Evolutionary conservation across 305 asterid species (phyloP).

Genomic region (Coffea humblotiana): DNA sequence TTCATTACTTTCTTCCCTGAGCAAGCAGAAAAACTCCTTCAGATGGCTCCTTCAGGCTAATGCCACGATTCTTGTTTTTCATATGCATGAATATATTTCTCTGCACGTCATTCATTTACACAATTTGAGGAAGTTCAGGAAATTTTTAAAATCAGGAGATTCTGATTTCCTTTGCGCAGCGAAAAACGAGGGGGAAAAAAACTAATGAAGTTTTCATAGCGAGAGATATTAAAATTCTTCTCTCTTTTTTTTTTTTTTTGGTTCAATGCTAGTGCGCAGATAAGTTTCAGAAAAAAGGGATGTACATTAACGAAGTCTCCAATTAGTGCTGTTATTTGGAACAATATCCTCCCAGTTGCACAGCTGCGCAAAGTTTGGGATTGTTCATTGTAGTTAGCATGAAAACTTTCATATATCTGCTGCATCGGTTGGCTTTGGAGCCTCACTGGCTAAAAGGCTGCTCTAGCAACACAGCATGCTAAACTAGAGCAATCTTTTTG

Average conservation of each 20-base stretch:
- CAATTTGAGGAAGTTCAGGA: background rate
- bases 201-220: background rate
- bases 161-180: no score
- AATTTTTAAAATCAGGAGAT: background rate
- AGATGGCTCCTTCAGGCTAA: conserved; percentile 63
- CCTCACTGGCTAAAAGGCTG: no score
- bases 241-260: no score
- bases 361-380: background rate
- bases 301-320: background rate
- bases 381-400: background rate
- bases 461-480: background rate
- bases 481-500: no score
- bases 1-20: conserved; percentile 89
- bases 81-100: background rate
- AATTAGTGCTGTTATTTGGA: background rate
- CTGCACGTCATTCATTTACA: background rate
- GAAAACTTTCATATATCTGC: background rate
- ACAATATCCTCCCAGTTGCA: background rate
- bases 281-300: no score
- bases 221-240: no score
- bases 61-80: conserved; percentile 2
- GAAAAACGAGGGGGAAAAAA: no score
- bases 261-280: background rate
- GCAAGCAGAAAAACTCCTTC: conserved; percentile 81
- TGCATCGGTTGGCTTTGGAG: background rate